These are phyloP conservation scores for Noccaea caerulescens DNA, from an alignment of 345 rosid genomes.

Conservation along the genomic window DNA sequence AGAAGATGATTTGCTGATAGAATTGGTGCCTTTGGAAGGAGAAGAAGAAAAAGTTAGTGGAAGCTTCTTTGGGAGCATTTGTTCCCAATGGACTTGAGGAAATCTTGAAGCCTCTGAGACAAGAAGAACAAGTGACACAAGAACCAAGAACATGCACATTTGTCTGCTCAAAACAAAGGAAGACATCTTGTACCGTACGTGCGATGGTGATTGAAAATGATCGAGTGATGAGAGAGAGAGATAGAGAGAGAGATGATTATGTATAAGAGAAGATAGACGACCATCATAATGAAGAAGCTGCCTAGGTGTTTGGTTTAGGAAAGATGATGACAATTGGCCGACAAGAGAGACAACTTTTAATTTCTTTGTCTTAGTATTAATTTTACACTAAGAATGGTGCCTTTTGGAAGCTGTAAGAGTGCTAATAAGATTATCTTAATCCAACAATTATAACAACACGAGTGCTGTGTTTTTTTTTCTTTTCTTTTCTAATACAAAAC, in stretches of 20 bases:
- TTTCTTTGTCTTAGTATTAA: slow-evolving; percentile 36
- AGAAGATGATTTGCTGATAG: slow-evolving; percentile 53
- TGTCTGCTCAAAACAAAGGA: slow-evolving; percentile 46
- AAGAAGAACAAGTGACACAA: slow-evolving; percentile 48
- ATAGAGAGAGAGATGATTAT: slow-evolving; percentile 40
- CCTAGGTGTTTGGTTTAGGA: slow-evolving; percentile 72
- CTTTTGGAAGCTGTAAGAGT: slow-evolving; percentile 44
- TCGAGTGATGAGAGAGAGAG: slow-evolving; percentile 30
- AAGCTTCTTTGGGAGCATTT: slow-evolving; percentile 90
- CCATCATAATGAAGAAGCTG: slow-evolving; percentile 47
- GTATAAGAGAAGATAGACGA: slow-evolving; percentile 50
- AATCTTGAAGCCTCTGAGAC: slow-evolving; percentile 65
- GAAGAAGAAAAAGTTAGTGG: slow-evolving; percentile 67
- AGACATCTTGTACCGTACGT: slow-evolving; percentile 44
- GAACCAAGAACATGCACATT: slow-evolving; percentile 50
- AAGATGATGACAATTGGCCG: slow-evolving; percentile 72
- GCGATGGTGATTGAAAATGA: neutral
- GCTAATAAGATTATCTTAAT: slow-evolving; percentile 36
- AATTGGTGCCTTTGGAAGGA: slow-evolving; percentile 91
- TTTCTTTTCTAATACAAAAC: slow-evolving; percentile 32
- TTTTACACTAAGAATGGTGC: slow-evolving; percentile 32
- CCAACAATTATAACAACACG: slow-evolving; percentile 62
- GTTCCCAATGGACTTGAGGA: slow-evolving; percentile 67
- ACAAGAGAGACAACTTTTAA: slow-evolving; percentile 63
- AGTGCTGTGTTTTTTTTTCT: slow-evolving; percentile 30